Evolutionary conservation across 208 protist genomes (phyloP).

Genomic region (Porcisia deanei): DNA sequence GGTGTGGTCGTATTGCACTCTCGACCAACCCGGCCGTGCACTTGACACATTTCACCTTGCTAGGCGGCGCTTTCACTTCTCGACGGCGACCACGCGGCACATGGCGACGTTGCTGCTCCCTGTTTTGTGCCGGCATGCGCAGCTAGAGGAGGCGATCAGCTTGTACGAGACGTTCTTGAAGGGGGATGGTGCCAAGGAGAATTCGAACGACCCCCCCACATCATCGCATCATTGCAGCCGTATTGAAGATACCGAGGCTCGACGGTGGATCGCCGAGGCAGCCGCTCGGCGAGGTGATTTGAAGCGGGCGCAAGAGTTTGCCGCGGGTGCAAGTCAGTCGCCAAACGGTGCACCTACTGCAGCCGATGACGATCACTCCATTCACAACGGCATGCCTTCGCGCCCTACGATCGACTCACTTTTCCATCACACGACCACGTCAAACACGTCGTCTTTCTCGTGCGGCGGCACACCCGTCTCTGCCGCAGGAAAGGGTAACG

Average conservation of each 20-base stretch:
- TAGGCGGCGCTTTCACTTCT: constrained; percentile 45
- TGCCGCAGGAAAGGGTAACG: background rate
- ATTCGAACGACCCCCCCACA: background rate
- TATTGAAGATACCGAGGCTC: constrained; percentile 32
- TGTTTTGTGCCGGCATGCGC: constrained; percentile 49
- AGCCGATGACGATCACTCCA: background rate
- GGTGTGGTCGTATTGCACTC: constrained; percentile 68
- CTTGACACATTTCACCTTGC: constrained; percentile 64
- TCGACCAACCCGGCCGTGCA: constrained; percentile 45
- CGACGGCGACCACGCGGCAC: constrained; percentile 57
- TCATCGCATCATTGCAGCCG: constrained; percentile 2
- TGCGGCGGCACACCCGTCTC: background rate
- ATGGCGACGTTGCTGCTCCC: constrained; percentile 70
- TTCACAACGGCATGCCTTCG: background rate
- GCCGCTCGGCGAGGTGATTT: constrained; percentile 64
- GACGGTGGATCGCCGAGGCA: constrained; percentile 67
- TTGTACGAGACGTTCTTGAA: constrained; percentile 44
- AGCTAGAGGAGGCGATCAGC: constrained; percentile 38
- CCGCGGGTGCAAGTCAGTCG: background rate
- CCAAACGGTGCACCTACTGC: background rate
- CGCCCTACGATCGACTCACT: constrained; percentile 19
- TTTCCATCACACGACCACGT: constrained; percentile 7
- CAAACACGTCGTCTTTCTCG: background rate
- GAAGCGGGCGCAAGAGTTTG: constrained; percentile 26
- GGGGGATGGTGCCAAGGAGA: background rate